Evolutionary conservation across 345 rosid genomes (phyloP), one percentile per base, ranked within the genome.

Genomic region (Hibiscus mutabilis): DNA sequence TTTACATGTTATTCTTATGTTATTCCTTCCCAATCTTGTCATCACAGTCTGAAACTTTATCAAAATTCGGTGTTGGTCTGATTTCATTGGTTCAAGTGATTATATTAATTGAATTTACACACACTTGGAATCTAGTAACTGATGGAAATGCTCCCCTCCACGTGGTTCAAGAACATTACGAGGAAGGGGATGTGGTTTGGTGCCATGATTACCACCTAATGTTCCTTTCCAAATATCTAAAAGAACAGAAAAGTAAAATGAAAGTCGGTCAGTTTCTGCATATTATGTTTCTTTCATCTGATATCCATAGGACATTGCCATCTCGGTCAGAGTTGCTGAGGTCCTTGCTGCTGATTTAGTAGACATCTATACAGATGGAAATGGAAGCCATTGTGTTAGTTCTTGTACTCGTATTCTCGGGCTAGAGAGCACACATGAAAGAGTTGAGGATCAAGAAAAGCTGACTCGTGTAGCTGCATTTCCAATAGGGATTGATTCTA

Each of bases 21-120:
- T 95, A 79, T 92, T 95, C 78, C 75, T 95, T 66, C 97, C 97
- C 6, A 85, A 90, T 74, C 81, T 80, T 22, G 78, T 91, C 61
- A 66, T 93, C 81, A 74, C 89, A n/a, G 19, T 95, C 66, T 70
- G 99, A 3, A 27, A 27, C 3, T 27, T 27, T 27, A 27, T 27
- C 29, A 3, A 27, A 27, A 27, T 27, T 27, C 29, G 3, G 29
- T 27, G 29, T 27, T 3, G 29, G 29, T 27, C 29, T 27, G 29
- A 27, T 27, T 27, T 27, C 29, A 27, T 27, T 27, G 29, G 29
- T 27, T 27, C 29, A 27, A 27, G 29, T 27, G 29, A 27, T 27
- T 27, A 27, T 27, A 3, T 27, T 27, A 27, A 27, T 27, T 27
- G 29, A 27, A 0, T 27, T 27, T 27, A 27, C 29, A 27, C 29